Evolutionary conservation across 495 filamentous ascomycete species (phyloP).

Genomic region (Penicillium riverlandense): DNA sequence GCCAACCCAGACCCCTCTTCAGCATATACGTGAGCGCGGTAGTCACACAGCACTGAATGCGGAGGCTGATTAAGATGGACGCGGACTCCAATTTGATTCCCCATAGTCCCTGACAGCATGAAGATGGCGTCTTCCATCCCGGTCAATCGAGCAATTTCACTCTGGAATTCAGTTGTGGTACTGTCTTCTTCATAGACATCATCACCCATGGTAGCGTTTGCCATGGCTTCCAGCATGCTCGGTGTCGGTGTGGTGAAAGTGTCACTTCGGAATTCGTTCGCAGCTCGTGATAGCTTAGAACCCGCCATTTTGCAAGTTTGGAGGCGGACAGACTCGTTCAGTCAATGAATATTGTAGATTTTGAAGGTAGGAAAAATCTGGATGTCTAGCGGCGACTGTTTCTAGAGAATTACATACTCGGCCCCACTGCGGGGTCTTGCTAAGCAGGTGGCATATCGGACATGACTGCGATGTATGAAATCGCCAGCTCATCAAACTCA

Average conservation of each 20-base stretch:
- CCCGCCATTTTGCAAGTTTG: too few species aligned
- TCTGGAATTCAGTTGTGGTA: slow-evolving; percentile 66
- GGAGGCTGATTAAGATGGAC: slow-evolving; percentile 42
- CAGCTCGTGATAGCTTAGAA: too few species aligned
- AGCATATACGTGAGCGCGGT: slow-evolving; percentile 38
- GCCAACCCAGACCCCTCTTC: slow-evolving; percentile 47
- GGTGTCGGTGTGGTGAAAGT: slow-evolving; percentile 78
- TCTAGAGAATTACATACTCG: too few species aligned
- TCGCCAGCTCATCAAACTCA: too few species aligned
- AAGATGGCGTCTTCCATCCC: slow-evolving; percentile 64
- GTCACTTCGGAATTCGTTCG: slow-evolving; percentile 35
- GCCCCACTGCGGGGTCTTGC: too few species aligned
- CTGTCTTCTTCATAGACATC: slow-evolving; percentile 81
- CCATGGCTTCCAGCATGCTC: slow-evolving; percentile 69
- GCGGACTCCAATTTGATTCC: slow-evolving; percentile 45
- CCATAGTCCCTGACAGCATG: slow-evolving; percentile 88
- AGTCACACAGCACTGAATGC: slow-evolving; percentile 41
- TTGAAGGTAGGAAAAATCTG: too few species aligned
- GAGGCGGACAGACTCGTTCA: too few species aligned
- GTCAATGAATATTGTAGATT: too few species aligned
- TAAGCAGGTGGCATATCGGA: too few species aligned
- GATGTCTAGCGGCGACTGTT: too few species aligned
- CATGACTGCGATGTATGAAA: too few species aligned
- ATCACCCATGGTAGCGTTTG: slow-evolving; percentile 56
- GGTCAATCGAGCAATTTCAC: slow-evolving; percentile 60